These are phyloP conservation scores for Penicillium sp. DNA, from an alignment of 2,329 filamentous ascomycete species.

Conservation along the genomic window DNA sequence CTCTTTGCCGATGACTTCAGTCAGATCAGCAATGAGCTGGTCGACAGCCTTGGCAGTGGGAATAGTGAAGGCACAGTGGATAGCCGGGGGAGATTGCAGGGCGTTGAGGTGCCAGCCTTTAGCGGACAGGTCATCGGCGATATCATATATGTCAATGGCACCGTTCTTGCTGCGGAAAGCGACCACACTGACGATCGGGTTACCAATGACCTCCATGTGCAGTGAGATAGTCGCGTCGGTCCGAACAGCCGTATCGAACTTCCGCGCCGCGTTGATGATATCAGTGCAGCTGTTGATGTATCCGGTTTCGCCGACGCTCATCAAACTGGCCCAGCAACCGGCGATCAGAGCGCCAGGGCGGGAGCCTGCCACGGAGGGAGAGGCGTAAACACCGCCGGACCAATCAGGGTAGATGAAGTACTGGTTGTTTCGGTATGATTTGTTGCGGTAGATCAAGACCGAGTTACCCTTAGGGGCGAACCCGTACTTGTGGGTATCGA, in stretches of 20 bases:
- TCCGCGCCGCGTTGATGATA: slow-evolving; percentile 84
- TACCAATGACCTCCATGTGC: slow-evolving; percentile 78
- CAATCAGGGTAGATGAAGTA: slow-evolving; percentile 96
- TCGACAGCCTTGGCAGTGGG: slow-evolving; percentile 82
- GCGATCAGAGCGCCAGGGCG: slow-evolving; percentile 92
- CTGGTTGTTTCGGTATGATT: slow-evolving; percentile 77
- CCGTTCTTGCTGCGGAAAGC: slow-evolving; percentile 73
- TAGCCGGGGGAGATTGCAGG: slow-evolving; percentile 84
- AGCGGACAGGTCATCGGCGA: slow-evolving; percentile 80
- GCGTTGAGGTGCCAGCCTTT: slow-evolving; percentile 96
- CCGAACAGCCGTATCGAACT: slow-evolving; percentile 72
- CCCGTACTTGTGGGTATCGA: slow-evolving; percentile 98
- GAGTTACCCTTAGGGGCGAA: slow-evolving; percentile 98
- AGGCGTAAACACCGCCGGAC: slow-evolving; percentile 94
- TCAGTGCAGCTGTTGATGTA: slow-evolving; percentile 84
- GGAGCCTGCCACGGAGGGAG: slow-evolving; percentile 85
- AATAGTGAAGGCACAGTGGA: slow-evolving; percentile 90
- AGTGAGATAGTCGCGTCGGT: slow-evolving; percentile 65
- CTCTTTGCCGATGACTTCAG: slow-evolving; percentile 61
- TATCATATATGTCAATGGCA: slow-evolving; percentile 85
- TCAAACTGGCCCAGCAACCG: slow-evolving; percentile 89
- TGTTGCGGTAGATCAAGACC: slow-evolving; percentile 83
- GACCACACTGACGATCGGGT: slow-evolving; percentile 85
- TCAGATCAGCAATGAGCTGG: slow-evolving; percentile 69
- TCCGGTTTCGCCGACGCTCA: slow-evolving; percentile 81